Conservation (phyloP, 768 basidiomycete genomes). For the Rhizopogon salebrosus region DNA sequence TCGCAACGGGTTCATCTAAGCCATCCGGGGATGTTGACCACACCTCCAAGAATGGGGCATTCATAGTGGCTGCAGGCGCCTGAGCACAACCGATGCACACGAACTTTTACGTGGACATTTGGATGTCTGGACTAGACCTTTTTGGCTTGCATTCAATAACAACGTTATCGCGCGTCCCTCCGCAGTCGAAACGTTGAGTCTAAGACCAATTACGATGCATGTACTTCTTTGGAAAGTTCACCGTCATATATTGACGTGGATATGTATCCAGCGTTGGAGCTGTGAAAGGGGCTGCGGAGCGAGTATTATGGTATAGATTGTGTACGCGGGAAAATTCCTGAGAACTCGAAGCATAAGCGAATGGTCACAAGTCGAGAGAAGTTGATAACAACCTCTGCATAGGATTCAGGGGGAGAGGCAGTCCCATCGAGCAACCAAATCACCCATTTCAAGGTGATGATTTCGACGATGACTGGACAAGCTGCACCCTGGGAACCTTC, state of each 20-base stretch:
- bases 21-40: too few species aligned
- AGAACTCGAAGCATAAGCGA: background rate
- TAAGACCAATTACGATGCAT: background rate
- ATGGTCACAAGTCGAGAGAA: background rate
- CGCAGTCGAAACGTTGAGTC: too few species aligned
- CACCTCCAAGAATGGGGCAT: background rate
- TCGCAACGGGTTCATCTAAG: too few species aligned
- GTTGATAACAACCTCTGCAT: background rate
- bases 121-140: background rate
- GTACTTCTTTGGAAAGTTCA: background rate
- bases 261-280: background rate
- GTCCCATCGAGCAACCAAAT: background rate
- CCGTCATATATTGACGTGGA: background rate
- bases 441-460: background rate
- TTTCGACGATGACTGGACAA: constrained; percentile 14
- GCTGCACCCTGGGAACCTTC: constrained; percentile 37
- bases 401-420: background rate
- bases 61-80: background rate
- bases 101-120: background rate
- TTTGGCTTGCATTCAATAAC: too few species aligned
- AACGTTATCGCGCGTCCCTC: too few species aligned
- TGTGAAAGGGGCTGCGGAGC: background rate
- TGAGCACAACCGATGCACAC: background rate
- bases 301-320: too few species aligned
- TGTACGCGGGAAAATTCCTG: too few species aligned